Conservation (phyloP, 371 early-diverging fungal genomes). For the Apophysomyces ossiformis region DNA sequence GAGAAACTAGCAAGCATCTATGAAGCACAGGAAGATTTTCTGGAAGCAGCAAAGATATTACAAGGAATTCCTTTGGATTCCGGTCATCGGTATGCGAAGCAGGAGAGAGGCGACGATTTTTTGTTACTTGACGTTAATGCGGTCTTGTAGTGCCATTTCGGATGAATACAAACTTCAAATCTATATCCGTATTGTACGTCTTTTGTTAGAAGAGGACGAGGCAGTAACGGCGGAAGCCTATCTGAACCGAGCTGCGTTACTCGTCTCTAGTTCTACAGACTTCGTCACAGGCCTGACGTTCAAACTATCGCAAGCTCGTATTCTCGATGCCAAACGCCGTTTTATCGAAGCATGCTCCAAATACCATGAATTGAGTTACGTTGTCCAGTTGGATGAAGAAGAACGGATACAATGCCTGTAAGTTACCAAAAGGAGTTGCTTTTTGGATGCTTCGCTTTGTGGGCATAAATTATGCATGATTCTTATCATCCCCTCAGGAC, state of each 20-base stretch:
- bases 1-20: constrained; percentile 75
- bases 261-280: constrained; percentile 65
- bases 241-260: constrained; percentile 78
- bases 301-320: constrained; percentile 83
- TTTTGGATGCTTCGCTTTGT: constrained; percentile 1
- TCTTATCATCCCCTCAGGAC: constrained; percentile 39
- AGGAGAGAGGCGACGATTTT: too few species aligned
- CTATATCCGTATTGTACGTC: constrained; percentile 84
- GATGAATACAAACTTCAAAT: constrained; percentile 81
- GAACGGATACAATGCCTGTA: constrained; percentile 73
- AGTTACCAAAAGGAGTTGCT: constrained; percentile 8
- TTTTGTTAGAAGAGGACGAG: constrained; percentile 87
- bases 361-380: constrained; percentile 86
- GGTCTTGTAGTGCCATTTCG: constrained; percentile 59
- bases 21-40: constrained; percentile 80
- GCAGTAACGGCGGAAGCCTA: constrained; percentile 80
- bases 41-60: constrained; percentile 78
- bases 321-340: constrained; percentile 83
- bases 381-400: constrained; percentile 60
- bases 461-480: background rate
- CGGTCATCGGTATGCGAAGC: constrained; percentile 69
- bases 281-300: constrained; percentile 58
- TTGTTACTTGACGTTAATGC: background rate
- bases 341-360: constrained; percentile 88
- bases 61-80: constrained; percentile 88